These are phyloP conservation scores for Gamarada debralockiae DNA, from an alignment of 495 filamentous ascomycete genomes.

Conservation along the genomic window DNA sequence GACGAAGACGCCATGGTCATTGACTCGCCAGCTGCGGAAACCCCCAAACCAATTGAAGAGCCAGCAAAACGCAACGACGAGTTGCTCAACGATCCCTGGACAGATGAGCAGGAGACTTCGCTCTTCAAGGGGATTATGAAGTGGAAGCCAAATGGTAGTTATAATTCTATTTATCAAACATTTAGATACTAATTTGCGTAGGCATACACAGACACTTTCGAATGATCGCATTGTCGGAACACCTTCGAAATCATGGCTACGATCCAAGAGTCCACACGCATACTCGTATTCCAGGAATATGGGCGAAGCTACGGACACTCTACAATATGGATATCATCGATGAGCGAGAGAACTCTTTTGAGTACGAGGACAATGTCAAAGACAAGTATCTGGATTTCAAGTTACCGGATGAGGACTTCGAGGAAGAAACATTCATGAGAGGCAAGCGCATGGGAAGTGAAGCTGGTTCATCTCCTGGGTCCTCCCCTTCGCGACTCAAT, in stretches of 20 bases:
- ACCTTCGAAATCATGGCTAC: constrained; percentile 83
- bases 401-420: constrained; percentile 75
- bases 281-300: constrained; percentile 85
- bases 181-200: constrained; percentile 28
- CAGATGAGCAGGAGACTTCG: constrained; percentile 88
- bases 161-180: background rate
- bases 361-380: constrained; percentile 54
- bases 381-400: constrained; percentile 62
- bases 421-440: constrained; percentile 67
- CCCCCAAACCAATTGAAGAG: constrained; percentile 24
- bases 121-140: constrained; percentile 84
- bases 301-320: constrained; percentile 76
- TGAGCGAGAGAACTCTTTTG: constrained; percentile 69
- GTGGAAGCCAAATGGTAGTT: constrained; percentile 90
- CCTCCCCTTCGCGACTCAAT: constrained; percentile 36
- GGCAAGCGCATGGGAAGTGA: constrained; percentile 41
- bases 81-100: constrained; percentile 73
- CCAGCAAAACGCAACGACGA: constrained; percentile 29
- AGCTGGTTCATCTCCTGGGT: constrained; percentile 6
- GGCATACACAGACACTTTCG: constrained; percentile 98
- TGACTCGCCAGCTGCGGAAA: constrained; percentile 43
- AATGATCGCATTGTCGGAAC: constrained; percentile 83
- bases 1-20: constrained; percentile 51
- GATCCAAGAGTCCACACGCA: constrained; percentile 64
- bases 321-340: constrained; percentile 90